Base-by-base conservation (phyloP, 257 asterid genomes). In the Scutellaria galericulata region DNA sequence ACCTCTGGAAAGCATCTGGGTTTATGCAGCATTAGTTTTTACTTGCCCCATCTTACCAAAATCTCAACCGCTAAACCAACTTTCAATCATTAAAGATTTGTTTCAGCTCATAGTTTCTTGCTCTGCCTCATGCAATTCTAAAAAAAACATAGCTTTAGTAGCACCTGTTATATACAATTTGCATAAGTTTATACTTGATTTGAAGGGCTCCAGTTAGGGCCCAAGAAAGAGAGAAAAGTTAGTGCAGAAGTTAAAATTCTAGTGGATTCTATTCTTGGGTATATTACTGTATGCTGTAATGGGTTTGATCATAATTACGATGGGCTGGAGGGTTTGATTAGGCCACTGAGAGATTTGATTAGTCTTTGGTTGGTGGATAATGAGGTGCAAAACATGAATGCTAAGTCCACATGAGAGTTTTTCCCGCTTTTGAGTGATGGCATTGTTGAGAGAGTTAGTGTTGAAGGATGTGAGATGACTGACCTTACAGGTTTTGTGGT, bases 1-100 rank as follows among this genome's bases (percentile, higher is more conserved):
- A 27, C 87, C 93, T 64, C 82, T 88, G 62, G 97, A 88, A 84
- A 72, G 89, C 73, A 73, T 88, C 66, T 90, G 96, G 93, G 77
- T 84, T 66, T 83, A 79, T 70, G 66, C 97, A 20, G 84, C 91
- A 54, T 75, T 85, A 31, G 64, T 18, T 63, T 86, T 72, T 78
- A 80, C 24, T 53, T 15, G 15, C 55, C 39, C 61, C n/a, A 70
- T 14, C 35, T 53, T 85, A 5, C 40, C 74, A 58, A 75, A 78
- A 37, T 46, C 39, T 6, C 83, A 80, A 40, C 78, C 83, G 69
- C 82, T 76, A 58, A 64, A 69, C 55, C 78, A 75, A 58, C 66
- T 80, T 41, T 55, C 74, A 40, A 80, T 83, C 1, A 67, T 84
- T 48, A 79, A 83, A 74, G 89, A 84, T 53, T 80, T 84, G 57